A percentile compares a stretch with the other conserved stretches of the same genome.
phyloP scores from a whole-genome alignment of 306 rosid species.

The Erythrophleum fordii region DNA sequence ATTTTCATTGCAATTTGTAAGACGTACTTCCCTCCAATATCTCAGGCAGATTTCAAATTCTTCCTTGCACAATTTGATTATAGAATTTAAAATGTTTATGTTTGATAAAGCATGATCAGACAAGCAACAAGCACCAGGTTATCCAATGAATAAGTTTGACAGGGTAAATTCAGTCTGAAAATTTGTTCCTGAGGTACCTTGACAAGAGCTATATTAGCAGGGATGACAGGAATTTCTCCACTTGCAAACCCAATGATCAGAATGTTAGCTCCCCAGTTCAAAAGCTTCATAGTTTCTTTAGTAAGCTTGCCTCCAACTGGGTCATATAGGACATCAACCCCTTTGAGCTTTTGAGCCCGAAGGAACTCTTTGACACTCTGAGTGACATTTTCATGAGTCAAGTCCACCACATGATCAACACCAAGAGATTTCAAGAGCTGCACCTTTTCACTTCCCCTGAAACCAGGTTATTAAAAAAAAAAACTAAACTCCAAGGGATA shows the following conservation, averaged over 20 bases:
- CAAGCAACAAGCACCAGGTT: conserved; percentile 24
- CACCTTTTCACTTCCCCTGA: conserved; percentile 86
- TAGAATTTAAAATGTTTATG: conserved; percentile 3
- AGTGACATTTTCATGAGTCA: conserved; percentile 58
- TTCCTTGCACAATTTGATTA: neutral
- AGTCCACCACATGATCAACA: conserved; percentile 93
- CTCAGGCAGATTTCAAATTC: conserved; percentile 14
- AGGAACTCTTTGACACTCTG: conserved; percentile 77
- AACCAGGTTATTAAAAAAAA: conserved; percentile 23
- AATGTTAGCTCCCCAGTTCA: conserved; percentile 92
- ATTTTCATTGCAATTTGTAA: conserved; percentile 3
- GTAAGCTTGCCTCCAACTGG: conserved; percentile 94
- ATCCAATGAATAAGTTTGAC: conserved; percentile 1
- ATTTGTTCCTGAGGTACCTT: conserved; percentile 59
- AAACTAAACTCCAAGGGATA: conserved; percentile 11
- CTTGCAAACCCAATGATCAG: conserved; percentile 95
- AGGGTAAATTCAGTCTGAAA: conserved; percentile 28
- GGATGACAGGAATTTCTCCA: conserved; percentile 91
- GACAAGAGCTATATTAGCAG: conserved; percentile 89
- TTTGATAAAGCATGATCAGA: conserved; percentile 26
- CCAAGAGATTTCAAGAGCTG: conserved; percentile 75
- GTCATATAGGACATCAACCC: conserved; percentile 90
- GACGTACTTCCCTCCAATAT: conserved; percentile 19
- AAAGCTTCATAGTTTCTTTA: conserved; percentile 72
- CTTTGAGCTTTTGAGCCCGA: conserved; percentile 73